Base-by-base conservation (phyloP, 805 yeast genomes). In the Wickerhamomyces strasburgensis region DNA sequence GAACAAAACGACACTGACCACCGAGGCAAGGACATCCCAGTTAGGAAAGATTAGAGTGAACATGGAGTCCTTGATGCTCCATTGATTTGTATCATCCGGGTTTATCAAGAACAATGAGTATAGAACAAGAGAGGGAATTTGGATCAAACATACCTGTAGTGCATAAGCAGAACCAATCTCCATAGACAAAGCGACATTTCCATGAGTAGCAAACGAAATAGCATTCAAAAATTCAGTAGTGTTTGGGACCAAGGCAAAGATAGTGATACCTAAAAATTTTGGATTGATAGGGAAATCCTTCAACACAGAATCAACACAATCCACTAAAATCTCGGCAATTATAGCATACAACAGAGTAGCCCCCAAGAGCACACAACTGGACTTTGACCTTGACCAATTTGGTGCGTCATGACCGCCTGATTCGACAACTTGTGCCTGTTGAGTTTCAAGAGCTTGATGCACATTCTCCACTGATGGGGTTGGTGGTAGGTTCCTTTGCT, bases 81-180 rank as follows among this genome's bases (percentile, higher is more conserved):
- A 43, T 4, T 56, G 54, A 16, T 43, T 39, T 5, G 43, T 41
- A 9, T 40, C 40, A 50, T 49, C 62, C 55, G 56, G 62, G 54
- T 56, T 60, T 35, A 62, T 64, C 54, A 52, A 70, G 61, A 64
- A 67, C 39, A 83, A 71, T 3, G 96, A 82, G 55, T 74, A 87
- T 10, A 90, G 55, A 9, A 88, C 95, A 55, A 93, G 72, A 2
- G 93, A 80, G 1, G 98, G 98, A 32, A 93, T 85, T 58, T 93
- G 98, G 47, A 93, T 70, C 40, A 93, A 67, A 49, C 96, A 90
- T 13, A 93, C 98, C 60, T 93, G 98, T 41, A 93, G 68, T 0
- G 96, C 98, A 57, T 93, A 93, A 0, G 98, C 98, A 44, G 95
- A 80, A 42, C 98, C 98, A 60, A 93, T 93, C 57, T 93, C 98